Evolutionary conservation across 164 flowering plant species (phyloP).

Genomic region (Umbellularia californica): DNA sequence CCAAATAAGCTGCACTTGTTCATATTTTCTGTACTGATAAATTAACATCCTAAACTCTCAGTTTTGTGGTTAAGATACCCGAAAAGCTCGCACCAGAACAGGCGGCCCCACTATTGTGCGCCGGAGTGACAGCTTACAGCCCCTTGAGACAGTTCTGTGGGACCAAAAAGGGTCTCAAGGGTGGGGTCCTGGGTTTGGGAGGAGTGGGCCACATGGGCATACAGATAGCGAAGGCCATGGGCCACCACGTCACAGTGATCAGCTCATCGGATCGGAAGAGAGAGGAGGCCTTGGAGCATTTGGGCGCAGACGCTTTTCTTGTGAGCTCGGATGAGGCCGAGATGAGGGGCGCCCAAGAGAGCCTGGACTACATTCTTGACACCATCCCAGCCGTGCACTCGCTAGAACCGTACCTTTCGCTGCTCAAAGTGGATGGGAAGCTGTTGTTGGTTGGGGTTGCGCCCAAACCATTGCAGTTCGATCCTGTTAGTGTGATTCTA

Average conservation of each 20-base stretch:
- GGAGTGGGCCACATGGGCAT: constrained; percentile 59
- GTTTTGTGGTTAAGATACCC: constrained; percentile 51
- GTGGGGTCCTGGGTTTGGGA: constrained; percentile 49
- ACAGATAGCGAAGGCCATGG: constrained; percentile 55
- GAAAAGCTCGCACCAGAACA: constrained; percentile 43
- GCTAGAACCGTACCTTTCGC: constrained; percentile 29
- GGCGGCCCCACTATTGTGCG: constrained; percentile 52
- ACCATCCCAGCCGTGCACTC: constrained; percentile 44
- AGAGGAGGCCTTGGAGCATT: constrained; percentile 40
- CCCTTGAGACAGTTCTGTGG: constrained; percentile 36
- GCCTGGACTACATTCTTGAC: constrained; percentile 52
- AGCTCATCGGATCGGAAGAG: constrained; percentile 48
- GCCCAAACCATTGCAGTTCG: constrained; percentile 34
- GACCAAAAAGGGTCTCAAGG: constrained; percentile 17
- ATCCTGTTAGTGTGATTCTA: constrained; percentile 19
- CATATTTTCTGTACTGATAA: too few species aligned
- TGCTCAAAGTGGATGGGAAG: constrained; percentile 45
- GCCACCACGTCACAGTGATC: constrained; percentile 54
- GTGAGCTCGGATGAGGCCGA: constrained; percentile 31
- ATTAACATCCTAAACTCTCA: constrained; percentile 6
- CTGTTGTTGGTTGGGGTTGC: constrained; percentile 39
- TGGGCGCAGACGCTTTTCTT: constrained; percentile 46
- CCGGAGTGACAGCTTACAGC: constrained; percentile 57
- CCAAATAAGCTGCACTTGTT: too few species aligned
- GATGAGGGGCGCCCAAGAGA: constrained; percentile 31